phyloP scores from a whole-genome alignment of 345 rosid species.

The Streptanthus diversifolius region DNA sequence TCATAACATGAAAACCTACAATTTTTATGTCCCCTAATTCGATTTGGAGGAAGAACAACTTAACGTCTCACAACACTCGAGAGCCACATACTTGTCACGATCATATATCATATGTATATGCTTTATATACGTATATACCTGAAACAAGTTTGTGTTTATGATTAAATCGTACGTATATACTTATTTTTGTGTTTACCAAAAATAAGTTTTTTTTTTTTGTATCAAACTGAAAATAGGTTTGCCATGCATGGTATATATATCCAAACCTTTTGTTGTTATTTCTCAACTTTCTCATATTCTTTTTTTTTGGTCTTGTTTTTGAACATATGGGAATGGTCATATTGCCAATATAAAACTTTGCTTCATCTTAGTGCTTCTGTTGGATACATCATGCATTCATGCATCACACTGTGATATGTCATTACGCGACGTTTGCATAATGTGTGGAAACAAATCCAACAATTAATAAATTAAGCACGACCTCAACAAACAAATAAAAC shows the following conservation, averaged over 20 bases:
- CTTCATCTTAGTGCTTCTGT: neutral
- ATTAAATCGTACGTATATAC: neutral
- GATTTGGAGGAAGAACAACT: conserved; percentile 17
- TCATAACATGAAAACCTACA: conserved; percentile 20
- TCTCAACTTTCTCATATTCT: neutral
- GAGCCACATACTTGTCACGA: conserved; percentile 18
- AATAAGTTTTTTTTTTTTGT: too few species aligned
- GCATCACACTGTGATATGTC: neutral
- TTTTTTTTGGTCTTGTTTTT: neutral
- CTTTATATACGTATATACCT: neutral
- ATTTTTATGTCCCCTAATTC: neutral
- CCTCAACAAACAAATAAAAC: neutral
- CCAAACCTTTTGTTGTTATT: neutral
- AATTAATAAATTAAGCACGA: neutral
- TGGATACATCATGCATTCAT: conserved; percentile 7
- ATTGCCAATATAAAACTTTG: neutral
- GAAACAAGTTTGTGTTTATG: neutral
- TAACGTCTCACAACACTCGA: conserved; percentile 7
- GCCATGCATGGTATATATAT: neutral
- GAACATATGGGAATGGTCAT: neutral
- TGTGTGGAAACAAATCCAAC: conserved; percentile 4
- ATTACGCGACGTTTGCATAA: neutral
- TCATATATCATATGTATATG: neutral
- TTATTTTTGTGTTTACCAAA: too few species aligned
- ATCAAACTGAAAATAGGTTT: neutral